Conservation (phyloP, 768 basidiomycete species). For the Chalciporus sphaerocephalus region DNA sequence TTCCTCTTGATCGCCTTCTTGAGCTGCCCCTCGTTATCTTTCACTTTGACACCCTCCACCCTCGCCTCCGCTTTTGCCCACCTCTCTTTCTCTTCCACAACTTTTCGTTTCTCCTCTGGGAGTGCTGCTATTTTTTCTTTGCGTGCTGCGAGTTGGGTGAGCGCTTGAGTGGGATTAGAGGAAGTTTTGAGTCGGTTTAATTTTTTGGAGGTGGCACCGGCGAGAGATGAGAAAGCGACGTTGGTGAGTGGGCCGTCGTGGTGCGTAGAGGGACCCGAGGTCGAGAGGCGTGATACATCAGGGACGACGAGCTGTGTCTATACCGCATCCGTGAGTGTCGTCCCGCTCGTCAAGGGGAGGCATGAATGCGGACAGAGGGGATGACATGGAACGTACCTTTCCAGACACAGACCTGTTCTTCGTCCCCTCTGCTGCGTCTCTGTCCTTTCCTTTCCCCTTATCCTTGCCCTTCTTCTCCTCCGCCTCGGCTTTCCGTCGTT, state of each 20-base stretch:
- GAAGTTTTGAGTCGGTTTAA: slow-evolving; percentile 57
- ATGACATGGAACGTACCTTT: slow-evolving; percentile 55
- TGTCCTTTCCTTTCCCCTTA: slow-evolving; percentile 46
- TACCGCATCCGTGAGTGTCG: background rate
- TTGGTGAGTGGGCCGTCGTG: slow-evolving; percentile 47
- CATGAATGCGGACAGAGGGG: background rate
- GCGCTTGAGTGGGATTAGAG: slow-evolving; percentile 81
- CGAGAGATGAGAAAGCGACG: slow-evolving; percentile 64
- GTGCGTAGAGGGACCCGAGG: slow-evolving; percentile 22
- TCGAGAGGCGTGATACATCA: slow-evolving; percentile 34
- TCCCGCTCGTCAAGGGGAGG: background rate
- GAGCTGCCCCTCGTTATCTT: slow-evolving; percentile 76
- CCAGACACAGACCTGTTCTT: slow-evolving; percentile 41
- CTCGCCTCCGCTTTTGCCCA: slow-evolving; percentile 90
- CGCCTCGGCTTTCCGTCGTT: slow-evolving; percentile 67
- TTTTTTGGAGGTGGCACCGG: slow-evolving; percentile 50
- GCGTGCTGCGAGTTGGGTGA: slow-evolving; percentile 70
- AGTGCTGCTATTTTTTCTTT: slow-evolving; percentile 74
- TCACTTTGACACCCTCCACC: slow-evolving; percentile 86
- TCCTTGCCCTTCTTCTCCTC: slow-evolving; percentile 51
- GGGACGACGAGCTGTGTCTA: slow-evolving; percentile 73
- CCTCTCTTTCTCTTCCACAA: slow-evolving; percentile 74
- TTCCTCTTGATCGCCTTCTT: slow-evolving; percentile 93
- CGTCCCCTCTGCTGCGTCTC: slow-evolving; percentile 37
- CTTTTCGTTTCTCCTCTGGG: slow-evolving; percentile 80